These are phyloP conservation scores for Pulveroboletus sp. DNA, from an alignment of 768 basidiomycete species.

Conservation along the genomic window DNA sequence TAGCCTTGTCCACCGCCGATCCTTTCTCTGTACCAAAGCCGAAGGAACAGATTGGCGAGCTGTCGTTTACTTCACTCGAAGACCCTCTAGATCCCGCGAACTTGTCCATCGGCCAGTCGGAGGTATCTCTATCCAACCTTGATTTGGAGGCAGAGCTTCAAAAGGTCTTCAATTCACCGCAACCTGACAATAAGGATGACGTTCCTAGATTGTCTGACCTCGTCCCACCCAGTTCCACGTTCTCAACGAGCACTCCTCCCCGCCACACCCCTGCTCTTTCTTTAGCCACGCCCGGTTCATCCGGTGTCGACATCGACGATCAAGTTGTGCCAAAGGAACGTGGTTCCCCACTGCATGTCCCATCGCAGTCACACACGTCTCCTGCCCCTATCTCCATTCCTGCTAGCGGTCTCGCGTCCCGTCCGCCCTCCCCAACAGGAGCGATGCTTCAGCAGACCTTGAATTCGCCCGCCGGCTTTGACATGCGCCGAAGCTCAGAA, in stretches of 20 bases:
- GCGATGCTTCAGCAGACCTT: constrained; percentile 11
- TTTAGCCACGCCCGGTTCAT: constrained; percentile 19
- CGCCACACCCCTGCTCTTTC: constrained; percentile 17
- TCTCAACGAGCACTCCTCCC: constrained; percentile 29
- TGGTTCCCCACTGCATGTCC: neutral
- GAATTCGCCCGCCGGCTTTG: constrained; percentile 18
- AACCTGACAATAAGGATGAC: constrained; percentile 6
- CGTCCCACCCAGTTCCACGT: constrained; percentile 20
- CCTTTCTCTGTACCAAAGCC: constrained; percentile 17
- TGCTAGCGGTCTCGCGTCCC: neutral
- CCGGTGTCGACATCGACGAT: constrained; percentile 11
- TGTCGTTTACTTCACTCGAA: constrained; percentile 28
- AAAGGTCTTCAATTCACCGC: constrained; percentile 16
- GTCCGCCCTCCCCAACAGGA: constrained; percentile 12
- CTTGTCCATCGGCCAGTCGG: constrained; percentile 35
- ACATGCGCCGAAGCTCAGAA: constrained; percentile 20
- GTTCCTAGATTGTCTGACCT: constrained; percentile 25
- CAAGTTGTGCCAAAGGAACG: constrained; percentile 7
- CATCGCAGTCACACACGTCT: constrained; percentile 4
- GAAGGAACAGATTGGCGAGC: constrained; percentile 27
- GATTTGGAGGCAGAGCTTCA: constrained; percentile 31
- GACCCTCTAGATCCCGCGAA: constrained; percentile 32
- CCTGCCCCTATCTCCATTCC: neutral
- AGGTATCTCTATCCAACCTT: constrained; percentile 34
- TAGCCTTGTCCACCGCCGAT: constrained; percentile 19